These are phyloP conservation scores for Suillus sp. DNA, from an alignment of 768 basidiomycete species.

Conservation along the genomic window DNA sequence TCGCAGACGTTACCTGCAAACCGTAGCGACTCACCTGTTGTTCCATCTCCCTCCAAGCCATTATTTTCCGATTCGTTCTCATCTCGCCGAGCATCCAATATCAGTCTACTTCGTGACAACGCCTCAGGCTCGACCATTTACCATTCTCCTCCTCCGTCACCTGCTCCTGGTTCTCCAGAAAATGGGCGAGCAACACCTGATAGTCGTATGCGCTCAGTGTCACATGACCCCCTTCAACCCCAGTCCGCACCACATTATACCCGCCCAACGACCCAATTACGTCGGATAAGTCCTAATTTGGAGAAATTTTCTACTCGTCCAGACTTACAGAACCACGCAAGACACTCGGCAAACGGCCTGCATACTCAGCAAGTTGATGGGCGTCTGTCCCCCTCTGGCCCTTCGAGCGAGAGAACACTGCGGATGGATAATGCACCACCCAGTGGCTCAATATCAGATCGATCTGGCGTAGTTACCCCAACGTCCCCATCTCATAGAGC, in stretches of 20 bases:
- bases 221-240: conserved; percentile 29
- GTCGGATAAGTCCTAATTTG: conserved; percentile 35
- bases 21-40: conserved; percentile 27
- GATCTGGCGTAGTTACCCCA: conserved; percentile 34
- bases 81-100: conserved; percentile 26
- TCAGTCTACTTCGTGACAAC: conserved; percentile 29
- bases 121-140: conserved; percentile 32
- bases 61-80: conserved; percentile 19
- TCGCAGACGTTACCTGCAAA: conserved; percentile 31
- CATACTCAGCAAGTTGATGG: conserved; percentile 13
- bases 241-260: conserved; percentile 9
- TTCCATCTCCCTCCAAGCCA: conserved; percentile 21
- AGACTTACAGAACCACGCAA: conserved; percentile 29
- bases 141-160: conserved; percentile 43
- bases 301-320: conserved; percentile 38
- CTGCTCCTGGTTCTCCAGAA: conserved; percentile 27
- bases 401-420: conserved; percentile 11
- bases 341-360: conserved; percentile 5
- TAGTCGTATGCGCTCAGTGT: conserved; percentile 41
- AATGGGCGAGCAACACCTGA: conserved; percentile 41
- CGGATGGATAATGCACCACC: conserved; percentile 23
- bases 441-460: conserved; percentile 28
- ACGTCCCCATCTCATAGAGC: conserved; percentile 62
- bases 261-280: conserved; percentile 18
- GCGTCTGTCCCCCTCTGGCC: conserved; percentile 17